Percentiles rank a stretch among this genome's conserved stretches.
Conservation (phyloP, 2,329 filamentous ascomycete genomes). For the Microascus cirrosus region DNA sequence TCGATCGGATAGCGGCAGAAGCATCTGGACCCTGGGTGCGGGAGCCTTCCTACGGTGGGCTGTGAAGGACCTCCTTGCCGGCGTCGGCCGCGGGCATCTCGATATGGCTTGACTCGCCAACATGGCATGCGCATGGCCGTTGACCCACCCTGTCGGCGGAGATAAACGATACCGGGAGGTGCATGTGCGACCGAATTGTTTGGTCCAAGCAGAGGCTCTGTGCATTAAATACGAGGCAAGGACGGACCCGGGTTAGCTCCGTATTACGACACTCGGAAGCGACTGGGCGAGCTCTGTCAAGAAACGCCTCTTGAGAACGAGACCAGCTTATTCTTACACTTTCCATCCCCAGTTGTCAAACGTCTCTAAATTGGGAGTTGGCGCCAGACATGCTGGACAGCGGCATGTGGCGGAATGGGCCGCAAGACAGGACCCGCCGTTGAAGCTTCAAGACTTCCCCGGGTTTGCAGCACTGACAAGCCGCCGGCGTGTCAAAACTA, state of each 20-base stretch:
- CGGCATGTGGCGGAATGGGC: no score
- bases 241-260: not conserved
- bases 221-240: not conserved
- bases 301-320: not conserved
- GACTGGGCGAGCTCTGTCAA: not conserved
- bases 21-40: not conserved
- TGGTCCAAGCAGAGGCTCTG: not conserved
- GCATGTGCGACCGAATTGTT: not conserved
- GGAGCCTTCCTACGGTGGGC: not conserved
- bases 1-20: not conserved
- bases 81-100: not conserved
- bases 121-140: not conserved
- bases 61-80: not conserved
- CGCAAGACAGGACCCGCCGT: no score
- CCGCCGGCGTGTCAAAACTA: not conserved
- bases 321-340: not conserved
- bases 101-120: not conserved
- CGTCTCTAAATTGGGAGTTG: no score
- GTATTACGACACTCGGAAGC: not conserved
- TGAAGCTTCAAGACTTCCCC: no score
- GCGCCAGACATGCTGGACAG: no score
- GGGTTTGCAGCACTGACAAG: no score
- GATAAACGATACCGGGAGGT: not conserved
- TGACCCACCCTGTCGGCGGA: not conserved
- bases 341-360: not conserved